Evolutionary conservation across 164 flowering plant genomes (phyloP).

Genomic region (Magnolia sinica): DNA sequence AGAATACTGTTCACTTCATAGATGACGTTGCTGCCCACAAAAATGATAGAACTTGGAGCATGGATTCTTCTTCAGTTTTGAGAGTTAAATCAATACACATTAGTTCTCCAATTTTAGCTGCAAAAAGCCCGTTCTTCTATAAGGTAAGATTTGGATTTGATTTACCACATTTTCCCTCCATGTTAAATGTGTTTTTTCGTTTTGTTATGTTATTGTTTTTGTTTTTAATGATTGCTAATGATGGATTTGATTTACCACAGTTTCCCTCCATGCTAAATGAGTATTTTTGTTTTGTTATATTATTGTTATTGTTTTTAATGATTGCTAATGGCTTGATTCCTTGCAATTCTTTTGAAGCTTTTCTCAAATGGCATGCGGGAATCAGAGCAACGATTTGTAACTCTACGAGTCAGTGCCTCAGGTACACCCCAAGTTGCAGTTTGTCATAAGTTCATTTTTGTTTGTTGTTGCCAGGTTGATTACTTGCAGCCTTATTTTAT

Average conservation of each 20-base stretch:
- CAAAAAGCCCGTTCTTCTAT: conserved; percentile 97
- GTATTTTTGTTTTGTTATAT: background rate
- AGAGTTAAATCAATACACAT: conserved; percentile 79
- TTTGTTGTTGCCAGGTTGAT: background rate
- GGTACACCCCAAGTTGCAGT: conserved; percentile 37
- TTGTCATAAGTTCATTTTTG: background rate
- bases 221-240: too few relatives aligned
- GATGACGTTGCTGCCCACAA: conserved; percentile 75
- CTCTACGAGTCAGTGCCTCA: conserved; percentile 75
- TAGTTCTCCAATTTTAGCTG: conserved; percentile 96
- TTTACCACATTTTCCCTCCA: background rate
- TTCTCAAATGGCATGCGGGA: conserved; percentile 99
- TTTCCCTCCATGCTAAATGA: background rate
- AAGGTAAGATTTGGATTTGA: conserved; percentile 45
- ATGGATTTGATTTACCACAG: background rate
- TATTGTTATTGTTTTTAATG: background rate
- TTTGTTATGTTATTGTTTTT: too few relatives aligned
- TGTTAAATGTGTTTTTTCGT: background rate
- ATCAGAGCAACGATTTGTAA: conserved; percentile 89
- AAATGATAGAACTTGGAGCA: conserved; percentile 70
- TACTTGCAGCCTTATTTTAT: too few relatives aligned
- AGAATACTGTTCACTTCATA: conserved; percentile 16
- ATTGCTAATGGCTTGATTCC: background rate
- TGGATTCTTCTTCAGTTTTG: conserved; percentile 73
- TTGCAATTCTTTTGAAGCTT: conserved; percentile 42